A percentile compares a stretch with the other conserved stretches of the same genome.
phyloP scores from a whole-genome alignment of 495 filamentous ascomycete genomes.

The Xylaria nigripes region DNA sequence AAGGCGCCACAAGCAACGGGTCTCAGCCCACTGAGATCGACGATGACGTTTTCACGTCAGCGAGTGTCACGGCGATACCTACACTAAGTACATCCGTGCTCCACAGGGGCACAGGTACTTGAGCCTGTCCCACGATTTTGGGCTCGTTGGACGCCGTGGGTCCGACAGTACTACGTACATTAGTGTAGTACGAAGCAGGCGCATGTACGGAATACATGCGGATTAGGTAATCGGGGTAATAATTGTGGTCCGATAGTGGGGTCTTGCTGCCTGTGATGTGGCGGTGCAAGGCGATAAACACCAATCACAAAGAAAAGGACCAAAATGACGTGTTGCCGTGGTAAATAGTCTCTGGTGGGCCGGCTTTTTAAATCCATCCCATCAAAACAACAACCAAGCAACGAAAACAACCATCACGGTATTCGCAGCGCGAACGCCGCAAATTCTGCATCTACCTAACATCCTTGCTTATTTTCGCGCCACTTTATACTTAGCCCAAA shows the following conservation, averaged over 20 bases:
- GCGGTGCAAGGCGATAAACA: background rate
- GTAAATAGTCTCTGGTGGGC: background rate
- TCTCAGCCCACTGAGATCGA: too few relatives aligned
- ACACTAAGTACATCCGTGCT: too few relatives aligned
- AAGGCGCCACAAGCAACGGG: too few relatives aligned
- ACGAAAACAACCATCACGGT: background rate
- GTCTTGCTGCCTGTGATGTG: background rate
- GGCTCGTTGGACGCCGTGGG: background rate
- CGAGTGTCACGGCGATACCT: too few relatives aligned
- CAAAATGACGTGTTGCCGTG: slow-evolving; percentile 3
- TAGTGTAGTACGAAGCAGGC: too few relatives aligned
- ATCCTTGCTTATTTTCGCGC: background rate
- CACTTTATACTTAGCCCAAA: background rate
- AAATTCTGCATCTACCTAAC: background rate
- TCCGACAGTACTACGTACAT: too few relatives aligned
- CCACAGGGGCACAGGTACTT: too few relatives aligned
- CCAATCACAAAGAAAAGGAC: background rate
- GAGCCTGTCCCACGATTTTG: too few relatives aligned
- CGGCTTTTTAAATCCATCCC: background rate
- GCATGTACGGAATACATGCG: background rate
- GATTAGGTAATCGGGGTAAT: background rate
- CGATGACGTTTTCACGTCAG: too few relatives aligned
- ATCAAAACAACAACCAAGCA: slow-evolving; percentile 2
- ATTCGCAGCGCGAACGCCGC: background rate
- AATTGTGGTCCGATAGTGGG: background rate